Evolutionary conservation across 768 basidiomycete species (phyloP), one percentile per base, ranked within the genome.

Genomic region (Termitomyces titanicus): DNA sequence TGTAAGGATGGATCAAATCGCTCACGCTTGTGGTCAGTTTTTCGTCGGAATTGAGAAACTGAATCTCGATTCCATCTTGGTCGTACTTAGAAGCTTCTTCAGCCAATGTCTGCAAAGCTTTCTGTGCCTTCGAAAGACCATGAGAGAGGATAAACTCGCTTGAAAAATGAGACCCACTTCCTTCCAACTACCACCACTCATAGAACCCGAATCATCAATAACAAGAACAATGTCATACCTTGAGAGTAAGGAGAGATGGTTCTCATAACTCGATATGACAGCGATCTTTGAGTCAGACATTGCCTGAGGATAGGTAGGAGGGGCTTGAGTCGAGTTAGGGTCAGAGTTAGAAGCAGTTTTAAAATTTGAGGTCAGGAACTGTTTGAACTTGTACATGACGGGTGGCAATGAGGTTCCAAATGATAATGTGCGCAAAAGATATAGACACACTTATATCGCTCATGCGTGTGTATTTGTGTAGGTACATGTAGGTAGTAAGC

Each of bases 201-300:
- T 84, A 5, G 81, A 81, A 6, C 66, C 67, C 11, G 82, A 83
- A 61, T 84, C 83, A 62, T 82, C 80, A 51, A 84, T 71, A 47
- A 84, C 63, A 29, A 84, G 65, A 8, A 82, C 74, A 2, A 80
- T 82, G 49, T 84, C 74, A 59, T 79, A 84, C 33, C 66, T 52
- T 27, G 63, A 60, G 5, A 80, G 63, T 47, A 47, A 20, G 9
- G 42, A 33, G 5, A 58, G 57, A 47, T 44, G 39, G 20, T 58
- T 40, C 34, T 54, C 57, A n/a, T 18, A 12, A 18, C 18, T 20
- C 13, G 20, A 29, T 13, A 15, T 22, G 2, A 11, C 33, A 54
- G 5, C 11, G 3, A 13, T 24, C 15, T 34, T 47, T 13, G 46
- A 15, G 5, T 24, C n/a, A 1, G 34, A n/a, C n/a, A 11, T 17